Base-by-base conservation (phyloP, 495 filamentous ascomycete genomes). In the Penicillium bovifimosum region DNA sequence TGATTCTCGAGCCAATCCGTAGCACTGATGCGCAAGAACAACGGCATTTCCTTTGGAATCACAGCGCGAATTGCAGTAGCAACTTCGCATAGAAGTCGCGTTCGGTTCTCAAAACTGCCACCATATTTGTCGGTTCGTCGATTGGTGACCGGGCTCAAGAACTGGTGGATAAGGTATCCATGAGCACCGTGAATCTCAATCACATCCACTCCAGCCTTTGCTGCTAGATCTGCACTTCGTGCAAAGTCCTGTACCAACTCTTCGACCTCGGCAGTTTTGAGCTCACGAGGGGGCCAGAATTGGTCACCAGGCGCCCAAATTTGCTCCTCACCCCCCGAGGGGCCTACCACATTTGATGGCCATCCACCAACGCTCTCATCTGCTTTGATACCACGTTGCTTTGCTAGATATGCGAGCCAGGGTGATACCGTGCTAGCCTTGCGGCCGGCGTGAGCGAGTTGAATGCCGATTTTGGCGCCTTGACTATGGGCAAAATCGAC, bases 401-500 rank as follows among this genome's bases (percentile, higher is more conserved):
- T 66, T 5, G 47, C 49, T 31, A 62, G 47, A 0, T 44, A 54
- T 5, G 62, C 68, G 13, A 85, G 41, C 84, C 84, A 90, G 0
- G 85, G 85, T 0, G 83, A 74, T 1, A 82, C 61, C 0, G 76
- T 81, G 56, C 80, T 83, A 2, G 80, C 85, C 66, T 91, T 91
- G 38, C 87, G 77, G 11, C 87, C 87, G 18, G 86, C 86, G 60
- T 91, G 87, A 4, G 72, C 82, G 9, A 91, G 76, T 67, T 91
- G 87, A 54, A 91, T 83, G 11, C 78, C 86, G 32, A 85, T 67
- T 61, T 87, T 82, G 54, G 81, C 80, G 54, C 76, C 76, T 65
- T 91, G 87, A 20, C 72, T 77, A 45, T 78, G 76, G 10, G 63
- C 63, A 52, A 82, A 86, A 53, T 86, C 78, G 35, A 78, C 81